Base-by-base conservation (phyloP, 495 filamentous ascomycete genomes). In the Penicillium waksmanii region DNA sequence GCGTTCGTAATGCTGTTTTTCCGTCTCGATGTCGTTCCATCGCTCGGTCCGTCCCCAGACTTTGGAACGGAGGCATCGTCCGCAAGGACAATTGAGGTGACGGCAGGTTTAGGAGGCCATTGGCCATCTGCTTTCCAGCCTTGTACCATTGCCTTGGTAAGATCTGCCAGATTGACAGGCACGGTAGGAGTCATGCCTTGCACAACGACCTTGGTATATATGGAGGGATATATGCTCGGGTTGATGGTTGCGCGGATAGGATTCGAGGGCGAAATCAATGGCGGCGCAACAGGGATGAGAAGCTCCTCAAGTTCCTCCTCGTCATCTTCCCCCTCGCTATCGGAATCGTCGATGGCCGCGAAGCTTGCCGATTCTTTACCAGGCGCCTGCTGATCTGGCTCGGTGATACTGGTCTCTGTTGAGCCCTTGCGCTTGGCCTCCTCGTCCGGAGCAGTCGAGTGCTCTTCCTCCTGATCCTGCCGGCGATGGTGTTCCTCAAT, bases 111-210 rank as follows among this genome's bases (percentile, higher is more conserved):
- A 18, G 94, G 91, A 2, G 95, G 95, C 95, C 95, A 98, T 68
- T 96, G 89, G 18, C 92, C 95, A 67, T 96, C 93, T 44, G 89
- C 82, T 72, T 96, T 94, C 95, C 95, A 98, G 34, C 95, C 95
- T 42, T 88, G 82, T 3, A 98, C 93, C 65, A 94, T 87, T 31
- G 90, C 84, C n/a, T 85, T 81, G 21, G 88, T 85, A 67, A 97
- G 82, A 66, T 96, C 89, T 35, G 80, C 72, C 6, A 98, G 84
- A 65, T 96, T 96, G 58, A 98, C 87, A 15, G 95, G 95, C 10
- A 96, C 85, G 1, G 85, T 85, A 0, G 95, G 93, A 1, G 90
- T 88, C 58, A 91, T 82, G 17, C 81, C 81, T 64, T 95, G 86
- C 5, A 91, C 64, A 38, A 97, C 83, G 52, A 96, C 86, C 69